These are phyloP conservation scores for Penicillium sp. DNA, from an alignment of 2,329 filamentous ascomycete species.

Conservation along the genomic window DNA sequence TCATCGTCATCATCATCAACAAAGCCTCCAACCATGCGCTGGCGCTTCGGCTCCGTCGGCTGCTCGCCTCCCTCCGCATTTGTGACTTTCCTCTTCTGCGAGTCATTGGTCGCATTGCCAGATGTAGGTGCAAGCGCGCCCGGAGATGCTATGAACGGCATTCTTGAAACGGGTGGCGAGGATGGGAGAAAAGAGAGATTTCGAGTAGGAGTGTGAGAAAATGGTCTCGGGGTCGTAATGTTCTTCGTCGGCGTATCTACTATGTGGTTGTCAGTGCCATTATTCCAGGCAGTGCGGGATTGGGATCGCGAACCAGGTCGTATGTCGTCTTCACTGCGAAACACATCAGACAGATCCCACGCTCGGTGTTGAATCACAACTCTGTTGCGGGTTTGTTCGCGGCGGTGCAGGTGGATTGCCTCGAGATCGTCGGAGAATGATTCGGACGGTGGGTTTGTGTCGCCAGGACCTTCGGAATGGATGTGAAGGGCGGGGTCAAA, in stretches of 20 bases:
- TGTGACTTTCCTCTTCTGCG: conserved; percentile 43
- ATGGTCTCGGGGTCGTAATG: conserved; percentile 12
- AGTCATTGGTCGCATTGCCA: conserved; percentile 34
- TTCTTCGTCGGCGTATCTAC: conserved; percentile 42
- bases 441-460: conserved; percentile 29
- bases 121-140: conserved; percentile 36
- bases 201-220: conserved; percentile 12
- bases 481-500: conserved; percentile 53
- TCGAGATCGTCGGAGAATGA: conserved; percentile 43
- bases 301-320: conserved; percentile 29
- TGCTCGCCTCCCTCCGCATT: conserved; percentile 26
- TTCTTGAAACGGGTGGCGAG: conserved; percentile 34
- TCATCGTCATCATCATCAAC: conserved; percentile 43
- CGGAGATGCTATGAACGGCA: conserved; percentile 46
- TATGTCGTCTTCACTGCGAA: conserved; percentile 44
- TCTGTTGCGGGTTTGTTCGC: conserved; percentile 36
- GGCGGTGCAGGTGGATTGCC: conserved; percentile 35
- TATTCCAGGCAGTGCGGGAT: not conserved
- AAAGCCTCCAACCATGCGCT: conserved; percentile 43
- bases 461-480: conserved; percentile 43
- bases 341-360: conserved; percentile 44
- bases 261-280: not conserved
- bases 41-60: conserved; percentile 37
- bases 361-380: conserved; percentile 45
- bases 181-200: conserved; percentile 29